These are phyloP conservation scores for Jatropha curcas DNA, from an alignment of 345 rosid species.

Conservation along the genomic window DNA sequence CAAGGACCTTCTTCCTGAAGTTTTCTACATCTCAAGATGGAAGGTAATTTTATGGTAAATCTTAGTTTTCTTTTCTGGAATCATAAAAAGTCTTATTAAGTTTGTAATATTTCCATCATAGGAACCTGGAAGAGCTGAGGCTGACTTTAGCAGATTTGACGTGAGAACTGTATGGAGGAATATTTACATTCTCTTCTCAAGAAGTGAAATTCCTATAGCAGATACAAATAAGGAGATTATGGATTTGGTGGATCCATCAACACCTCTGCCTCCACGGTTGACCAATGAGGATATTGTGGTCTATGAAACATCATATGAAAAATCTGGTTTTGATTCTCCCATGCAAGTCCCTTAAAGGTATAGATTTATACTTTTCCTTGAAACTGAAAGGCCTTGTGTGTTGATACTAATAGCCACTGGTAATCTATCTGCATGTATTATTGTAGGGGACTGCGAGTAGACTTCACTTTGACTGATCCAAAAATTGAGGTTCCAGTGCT, in stretches of 20 bases:
- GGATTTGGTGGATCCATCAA: conserved; percentile 39
- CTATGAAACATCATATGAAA: conserved; percentile 26
- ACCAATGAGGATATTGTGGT: conserved; percentile 22
- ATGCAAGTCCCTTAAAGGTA: conserved; percentile 28
- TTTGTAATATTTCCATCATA: not conserved
- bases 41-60: conserved; percentile 14
- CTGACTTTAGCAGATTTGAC: conserved; percentile 29
- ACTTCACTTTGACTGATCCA: conserved; percentile 16
- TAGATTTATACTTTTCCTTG: not conserved
- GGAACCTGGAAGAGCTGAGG: conserved; percentile 38
- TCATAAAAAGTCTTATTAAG: not conserved
- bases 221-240: conserved; percentile 32
- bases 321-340: conserved; percentile 35
- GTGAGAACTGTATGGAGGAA: conserved; percentile 27
- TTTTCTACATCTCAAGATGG: conserved; percentile 42
- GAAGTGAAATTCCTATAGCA: conserved; percentile 37
- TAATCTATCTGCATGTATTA: not conserved
- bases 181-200: conserved; percentile 35
- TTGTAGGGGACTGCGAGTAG: conserved; percentile 13
- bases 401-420: not conserved
- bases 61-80: not conserved
- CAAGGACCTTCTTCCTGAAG: conserved; percentile 41
- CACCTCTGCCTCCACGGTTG: conserved; percentile 33
- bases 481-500: conserved; percentile 29
- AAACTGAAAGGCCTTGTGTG: not conserved